Conservation (phyloP, 2,329 filamentous ascomycete species). For the Xylaria sp. region DNA sequence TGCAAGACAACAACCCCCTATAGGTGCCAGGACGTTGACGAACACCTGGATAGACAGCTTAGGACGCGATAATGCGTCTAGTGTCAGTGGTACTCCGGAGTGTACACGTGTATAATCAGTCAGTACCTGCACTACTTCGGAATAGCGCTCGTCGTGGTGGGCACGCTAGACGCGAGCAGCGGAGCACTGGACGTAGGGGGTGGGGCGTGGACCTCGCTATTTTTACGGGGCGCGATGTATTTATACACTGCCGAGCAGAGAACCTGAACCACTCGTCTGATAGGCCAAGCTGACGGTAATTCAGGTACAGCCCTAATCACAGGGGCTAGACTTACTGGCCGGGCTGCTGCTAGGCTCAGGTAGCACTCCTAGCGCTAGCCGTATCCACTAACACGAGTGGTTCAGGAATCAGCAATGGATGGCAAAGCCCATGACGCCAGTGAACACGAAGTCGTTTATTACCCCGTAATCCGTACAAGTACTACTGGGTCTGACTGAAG, state of each 20-base stretch:
- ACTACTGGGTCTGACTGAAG: neutral
- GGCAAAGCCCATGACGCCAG: slow-evolving; percentile 7
- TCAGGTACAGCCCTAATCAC: slow-evolving; percentile 31
- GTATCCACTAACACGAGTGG: neutral
- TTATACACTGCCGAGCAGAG: neutral
- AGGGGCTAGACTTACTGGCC: slow-evolving; percentile 6
- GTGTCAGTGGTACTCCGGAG: no score
- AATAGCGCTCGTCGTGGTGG: no score
- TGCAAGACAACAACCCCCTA: no score
- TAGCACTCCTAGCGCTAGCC: neutral
- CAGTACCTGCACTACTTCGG: no score
- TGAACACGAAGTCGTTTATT: slow-evolving; percentile 19
- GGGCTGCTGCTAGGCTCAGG: neutral
- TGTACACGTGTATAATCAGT: no score
- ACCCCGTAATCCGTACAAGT: neutral
- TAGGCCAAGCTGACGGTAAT: slow-evolving; percentile 3
- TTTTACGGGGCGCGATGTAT: neutral
- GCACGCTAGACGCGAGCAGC: no score
- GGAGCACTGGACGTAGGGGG: neutral
- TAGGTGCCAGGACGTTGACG: no score
- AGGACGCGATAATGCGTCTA: no score
- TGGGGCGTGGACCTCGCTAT: neutral
- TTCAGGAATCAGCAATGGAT: slow-evolving; percentile 9
- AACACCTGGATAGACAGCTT: no score
- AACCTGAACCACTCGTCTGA: neutral